Evolutionary conservation across 768 basidiomycete species (phyloP).

Genomic region (Russula brevipes): DNA sequence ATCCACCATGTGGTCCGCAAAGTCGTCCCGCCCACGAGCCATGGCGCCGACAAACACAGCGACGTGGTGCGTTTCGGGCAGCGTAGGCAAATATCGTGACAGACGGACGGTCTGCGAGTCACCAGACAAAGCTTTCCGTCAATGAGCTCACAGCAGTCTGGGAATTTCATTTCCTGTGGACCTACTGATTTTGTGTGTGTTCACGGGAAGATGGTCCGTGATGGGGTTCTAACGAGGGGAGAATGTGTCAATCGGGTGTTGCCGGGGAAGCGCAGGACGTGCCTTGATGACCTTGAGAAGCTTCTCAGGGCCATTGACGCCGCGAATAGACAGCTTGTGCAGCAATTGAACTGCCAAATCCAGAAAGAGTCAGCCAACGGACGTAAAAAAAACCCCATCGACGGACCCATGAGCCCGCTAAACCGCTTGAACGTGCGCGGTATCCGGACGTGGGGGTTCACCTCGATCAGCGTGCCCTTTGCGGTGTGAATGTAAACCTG

Average conservation of each 20-base stretch:
- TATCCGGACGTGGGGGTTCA: conserved; percentile 96
- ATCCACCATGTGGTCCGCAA: conserved; percentile 92
- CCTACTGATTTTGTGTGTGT: conserved; percentile 93
- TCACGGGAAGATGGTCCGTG: conserved; percentile 87
- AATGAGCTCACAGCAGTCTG: conserved; percentile 3
- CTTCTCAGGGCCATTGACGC: conserved; percentile 96
- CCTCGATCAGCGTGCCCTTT: conserved; percentile 93
- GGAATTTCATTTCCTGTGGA: conserved; percentile 23
- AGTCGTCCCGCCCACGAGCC: conserved; percentile 94
- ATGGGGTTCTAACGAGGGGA: conserved; percentile 70
- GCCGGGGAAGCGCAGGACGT: conserved; percentile 22
- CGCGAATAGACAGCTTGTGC: conserved; percentile 91
- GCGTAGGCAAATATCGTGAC: conserved; percentile 75
- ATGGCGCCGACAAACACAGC: conserved; percentile 98
- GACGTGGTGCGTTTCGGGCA: conserved; percentile 83
- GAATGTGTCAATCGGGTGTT: conserved; percentile 6
- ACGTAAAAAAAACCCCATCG: background rate
- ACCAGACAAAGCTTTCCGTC: conserved; percentile 71
- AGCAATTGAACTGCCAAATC: conserved; percentile 78
- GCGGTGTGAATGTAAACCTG: conserved; percentile 99
- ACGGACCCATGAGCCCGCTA: conserved; percentile 92
- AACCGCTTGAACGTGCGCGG: conserved; percentile 98
- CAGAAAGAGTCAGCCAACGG: background rate
- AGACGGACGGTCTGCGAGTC: conserved; percentile 80
- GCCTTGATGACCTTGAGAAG: conserved; percentile 96